Evolutionary conservation across 805 yeast species (phyloP), one percentile per base, ranked within the genome.

Genomic region (Candida sithepensis): DNA sequence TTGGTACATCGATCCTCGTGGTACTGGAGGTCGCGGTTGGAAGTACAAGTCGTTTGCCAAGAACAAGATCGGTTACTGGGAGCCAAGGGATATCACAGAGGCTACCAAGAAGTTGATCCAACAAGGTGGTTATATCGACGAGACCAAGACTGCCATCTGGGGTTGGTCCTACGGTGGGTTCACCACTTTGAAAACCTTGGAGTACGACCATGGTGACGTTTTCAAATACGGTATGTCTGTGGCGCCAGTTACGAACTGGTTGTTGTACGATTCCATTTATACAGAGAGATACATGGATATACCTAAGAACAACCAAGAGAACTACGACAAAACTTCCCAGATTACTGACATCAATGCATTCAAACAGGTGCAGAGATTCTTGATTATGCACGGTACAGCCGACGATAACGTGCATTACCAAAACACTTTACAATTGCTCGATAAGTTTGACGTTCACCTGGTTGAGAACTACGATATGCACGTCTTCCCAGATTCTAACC

Each of bases 401-500:
- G 96, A 87, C 65, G 95, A 87, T 57, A 87, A 87, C 60, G 95
- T 87, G 16, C 95, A 87, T 65, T 69, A 84, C 45, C 89, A 85
- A 58, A 86, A 87, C 61, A 76, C 87, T 2, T 71, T 77, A 48
- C 75, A 77, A 60, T 68, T 86, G 12, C 46, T 86, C 10, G 91
- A 87, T 60, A 64, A 76, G 22, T 73, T 87, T 47, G 78, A 85
- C 57, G 34, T 69, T 42, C 51, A 57, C 28, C 53, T 51, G 8
- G 77, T 85, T n/a, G 82, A 79, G 48, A 87, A 87, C 60, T 94
- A 82, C 60, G 99, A 94, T 59, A 73, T 90, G 70, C 90, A 84
- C 56, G 77, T 90, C 13, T 94, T 84, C 68, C 98, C 99, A 0
- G 99, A 94, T 64, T 86, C 96, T 21, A 92, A 91, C 61, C 99